These are phyloP conservation scores for Spiraea crenata DNA, from an alignment of 331 rosid species.

Conservation along the genomic window DNA sequence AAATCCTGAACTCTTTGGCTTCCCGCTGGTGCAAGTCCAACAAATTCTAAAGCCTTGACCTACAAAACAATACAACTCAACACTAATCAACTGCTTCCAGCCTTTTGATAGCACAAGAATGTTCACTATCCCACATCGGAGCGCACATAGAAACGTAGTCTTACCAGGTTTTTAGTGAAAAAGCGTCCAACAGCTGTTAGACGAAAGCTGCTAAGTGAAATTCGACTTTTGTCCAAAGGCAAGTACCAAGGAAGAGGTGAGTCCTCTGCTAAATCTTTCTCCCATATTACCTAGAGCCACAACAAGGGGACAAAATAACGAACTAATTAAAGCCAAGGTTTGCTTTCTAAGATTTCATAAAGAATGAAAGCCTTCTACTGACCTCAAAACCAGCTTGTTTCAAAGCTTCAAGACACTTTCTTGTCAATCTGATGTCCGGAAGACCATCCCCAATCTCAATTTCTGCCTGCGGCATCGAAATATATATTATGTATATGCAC, in stretches of 20 bases:
- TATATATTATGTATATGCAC: neutral
- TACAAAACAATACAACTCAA: neutral
- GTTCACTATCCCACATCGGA: neutral
- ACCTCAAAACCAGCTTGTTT: conserved; percentile 93
- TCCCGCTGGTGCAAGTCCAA: conserved; percentile 86
- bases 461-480: conserved; percentile 57
- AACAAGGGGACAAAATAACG: conserved; percentile 10
- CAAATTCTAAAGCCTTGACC: conserved; percentile 12
- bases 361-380: conserved; percentile 18
- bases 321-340: neutral
- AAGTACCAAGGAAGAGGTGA: conserved; percentile 72
- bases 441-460: conserved; percentile 96
- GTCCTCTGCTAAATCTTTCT: conserved; percentile 65
- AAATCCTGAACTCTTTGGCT: conserved; percentile 62
- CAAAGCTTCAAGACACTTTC: conserved; percentile 84
- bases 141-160: conserved; percentile 34
- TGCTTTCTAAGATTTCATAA: neutral
- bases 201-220: conserved; percentile 74
- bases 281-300: conserved; percentile 70
- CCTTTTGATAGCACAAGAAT: neutral
- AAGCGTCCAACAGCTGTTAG: conserved; percentile 76
- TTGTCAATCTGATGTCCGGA: conserved; percentile 82
- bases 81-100: neutral
- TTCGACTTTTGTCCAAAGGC: conserved; percentile 69
- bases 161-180: conserved; percentile 81